Evolutionary conservation across 1,284 basidiomycete species (phyloP).

Genomic region (Xerocomus amazonicus): DNA sequence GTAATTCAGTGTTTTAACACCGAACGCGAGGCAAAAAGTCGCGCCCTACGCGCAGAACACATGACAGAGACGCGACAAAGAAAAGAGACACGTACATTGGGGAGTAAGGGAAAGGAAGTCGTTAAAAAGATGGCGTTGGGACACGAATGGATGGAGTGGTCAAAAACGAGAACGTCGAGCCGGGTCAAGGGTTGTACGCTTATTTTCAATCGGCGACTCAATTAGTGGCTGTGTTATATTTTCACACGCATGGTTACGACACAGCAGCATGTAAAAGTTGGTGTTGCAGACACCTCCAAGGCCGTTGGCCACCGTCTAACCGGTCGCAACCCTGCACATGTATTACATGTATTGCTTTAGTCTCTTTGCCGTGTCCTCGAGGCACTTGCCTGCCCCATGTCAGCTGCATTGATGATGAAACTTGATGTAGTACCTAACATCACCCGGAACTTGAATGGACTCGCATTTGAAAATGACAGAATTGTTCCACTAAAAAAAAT

Average conservation of each 20-base stretch:
- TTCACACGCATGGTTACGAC: constrained; percentile 24
- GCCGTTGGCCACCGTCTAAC: neutral
- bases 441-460: too few species aligned
- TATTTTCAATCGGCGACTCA: constrained; percentile 37
- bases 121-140: constrained; percentile 32
- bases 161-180: constrained; percentile 32
- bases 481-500: too few species aligned
- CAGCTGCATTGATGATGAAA: neutral
- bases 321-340: too few species aligned
- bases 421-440: neutral
- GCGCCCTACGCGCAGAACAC: constrained; percentile 26
- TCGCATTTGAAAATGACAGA: too few species aligned
- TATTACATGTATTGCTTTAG: too few species aligned
- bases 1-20: constrained; percentile 40
- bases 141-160: constrained; percentile 37
- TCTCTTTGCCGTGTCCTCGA: constrained; percentile 5
- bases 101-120: constrained; percentile 23
- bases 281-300: neutral
- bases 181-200: constrained; percentile 39
- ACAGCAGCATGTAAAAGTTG: constrained; percentile 9
- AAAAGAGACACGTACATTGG: constrained; percentile 28
- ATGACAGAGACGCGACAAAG: constrained; percentile 16
- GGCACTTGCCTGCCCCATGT: constrained; percentile 7
- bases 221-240: constrained; percentile 23
- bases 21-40: constrained; percentile 34